Evolutionary conservation across 2,329 filamentous ascomycete genomes (phyloP).

Genomic region (Cyphellophora attinorum): DNA sequence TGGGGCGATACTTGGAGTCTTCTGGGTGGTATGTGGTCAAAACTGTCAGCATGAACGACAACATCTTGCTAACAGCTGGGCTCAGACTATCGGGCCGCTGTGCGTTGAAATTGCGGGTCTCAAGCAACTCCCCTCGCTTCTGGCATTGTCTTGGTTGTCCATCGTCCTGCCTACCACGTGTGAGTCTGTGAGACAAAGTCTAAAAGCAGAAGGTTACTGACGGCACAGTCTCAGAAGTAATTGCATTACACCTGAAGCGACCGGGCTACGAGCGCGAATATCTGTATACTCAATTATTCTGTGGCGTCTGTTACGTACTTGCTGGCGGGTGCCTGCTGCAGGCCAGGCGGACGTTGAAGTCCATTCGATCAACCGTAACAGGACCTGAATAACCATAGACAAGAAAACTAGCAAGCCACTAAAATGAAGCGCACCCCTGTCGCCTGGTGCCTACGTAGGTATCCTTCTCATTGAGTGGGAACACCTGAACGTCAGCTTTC

Average conservation of each 20-base stretch:
- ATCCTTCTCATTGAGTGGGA: no score
- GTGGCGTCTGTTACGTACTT: slow-evolving; percentile 25
- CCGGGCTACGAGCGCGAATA: slow-evolving; percentile 32
- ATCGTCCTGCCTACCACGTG: slow-evolving; percentile 12
- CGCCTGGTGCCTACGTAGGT: no score
- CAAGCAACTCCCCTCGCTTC: slow-evolving; percentile 12
- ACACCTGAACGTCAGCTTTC: no score
- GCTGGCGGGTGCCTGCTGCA: slow-evolving; percentile 12
- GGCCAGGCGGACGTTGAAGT: slow-evolving; percentile 2
- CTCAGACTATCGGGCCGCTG: slow-evolving; percentile 6
- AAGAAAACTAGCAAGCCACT: no score
- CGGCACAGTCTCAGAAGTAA: slow-evolving; percentile 39
- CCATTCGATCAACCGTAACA: not conserved
- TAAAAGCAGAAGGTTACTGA: not conserved
- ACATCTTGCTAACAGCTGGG: slow-evolving; percentile 30
- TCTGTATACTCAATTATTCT: slow-evolving; percentile 42
- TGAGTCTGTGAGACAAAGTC: not conserved
- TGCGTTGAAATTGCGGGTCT: slow-evolving; percentile 13
- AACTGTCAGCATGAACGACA: slow-evolving; percentile 16
- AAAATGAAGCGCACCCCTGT: no score
- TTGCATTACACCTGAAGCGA: slow-evolving; percentile 40
- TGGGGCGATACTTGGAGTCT: slow-evolving; percentile 30
- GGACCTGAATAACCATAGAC: not conserved
- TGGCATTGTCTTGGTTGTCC: slow-evolving; percentile 12
- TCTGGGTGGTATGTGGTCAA: not conserved